These are phyloP conservation scores for Colletotrichum brevisporum DNA, from an alignment of 2,329 filamentous ascomycete genomes.

Conservation along the genomic window DNA sequence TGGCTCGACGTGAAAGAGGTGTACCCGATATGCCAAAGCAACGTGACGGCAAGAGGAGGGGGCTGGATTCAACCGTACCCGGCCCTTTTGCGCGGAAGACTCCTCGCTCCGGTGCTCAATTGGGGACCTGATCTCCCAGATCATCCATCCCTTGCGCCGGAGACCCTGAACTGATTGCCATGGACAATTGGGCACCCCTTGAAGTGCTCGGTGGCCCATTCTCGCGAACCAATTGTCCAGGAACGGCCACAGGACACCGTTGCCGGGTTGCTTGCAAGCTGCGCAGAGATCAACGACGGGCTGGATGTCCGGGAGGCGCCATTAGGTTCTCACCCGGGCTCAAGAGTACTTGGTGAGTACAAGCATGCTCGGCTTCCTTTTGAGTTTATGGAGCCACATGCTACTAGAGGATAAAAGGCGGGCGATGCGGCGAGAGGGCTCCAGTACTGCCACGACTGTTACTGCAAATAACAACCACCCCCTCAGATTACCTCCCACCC, in stretches of 20 bases:
- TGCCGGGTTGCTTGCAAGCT: not conserved
- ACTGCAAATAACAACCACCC: not conserved
- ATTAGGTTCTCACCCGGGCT: slow-evolving; percentile 3
- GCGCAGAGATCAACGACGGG: not conserved
- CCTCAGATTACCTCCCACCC: too few species aligned
- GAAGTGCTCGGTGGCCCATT: slow-evolving; percentile 4
- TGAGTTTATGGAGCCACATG: slow-evolving; percentile 14
- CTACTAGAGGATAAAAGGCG: slow-evolving; percentile 9
- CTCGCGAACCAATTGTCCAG: slow-evolving; percentile 8
- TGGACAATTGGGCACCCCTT: not conserved
- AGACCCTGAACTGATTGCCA: slow-evolving; percentile 29
- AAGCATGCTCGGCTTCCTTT: not conserved
- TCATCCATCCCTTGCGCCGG: slow-evolving; percentile 26
- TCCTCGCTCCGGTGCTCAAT: slow-evolving; percentile 25
- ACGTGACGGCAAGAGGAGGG: not conserved
- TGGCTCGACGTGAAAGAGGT: not conserved
- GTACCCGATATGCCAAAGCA: not conserved
- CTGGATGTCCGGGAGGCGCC: slow-evolving; percentile 15
- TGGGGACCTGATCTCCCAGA: slow-evolving; percentile 32
- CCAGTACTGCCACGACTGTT: slow-evolving; percentile 2
- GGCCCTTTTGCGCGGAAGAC: slow-evolving; percentile 1
- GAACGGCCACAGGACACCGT: slow-evolving; percentile 3
- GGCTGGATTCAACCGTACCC: not conserved
- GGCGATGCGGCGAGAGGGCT: not conserved
- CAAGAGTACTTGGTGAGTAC: slow-evolving; percentile 11